Evolutionary conservation across 2,329 filamentous ascomycete species (phyloP), one percentile per base, ranked within the genome.

Genomic region (Sclerotinia borealis): DNA sequence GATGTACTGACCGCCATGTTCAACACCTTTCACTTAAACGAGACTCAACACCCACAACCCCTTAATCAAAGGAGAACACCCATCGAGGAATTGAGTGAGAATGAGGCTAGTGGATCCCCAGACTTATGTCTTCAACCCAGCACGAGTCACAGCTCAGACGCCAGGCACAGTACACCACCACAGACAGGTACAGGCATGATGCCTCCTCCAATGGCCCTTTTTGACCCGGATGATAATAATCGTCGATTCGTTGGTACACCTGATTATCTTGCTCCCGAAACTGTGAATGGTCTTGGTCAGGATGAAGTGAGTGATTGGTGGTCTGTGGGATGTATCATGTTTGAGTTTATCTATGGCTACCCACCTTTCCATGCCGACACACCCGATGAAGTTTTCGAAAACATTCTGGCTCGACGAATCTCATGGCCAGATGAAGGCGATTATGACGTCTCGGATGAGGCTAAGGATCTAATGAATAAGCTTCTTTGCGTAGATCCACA

Each of bases 301-400:
- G 95, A 99, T 72, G 93, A 98, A 76, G 95, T 93, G 69, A 98
- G 95, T 74, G 95, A 99, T 85, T 99, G 95, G 95, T 99, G 95
- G 95, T 98, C 95, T 27, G 83, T 99, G n/a, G 95, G 95, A 0
- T 99, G 96, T 75, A 98, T 99, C 70, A 80, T 98, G 76, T 99
- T 97, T 72, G 95, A 99, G 72, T 97, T 96, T 69, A 79, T 99
- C 2, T 98, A 91, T 72, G 95, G 95, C 1, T 89, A 91, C 64
- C 95, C 95, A 0, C 95, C 95, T 0, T 99, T 99, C 76, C 92
- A 98, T 75, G 95, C 92, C 1, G 81, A 83, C 25, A 92, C 93
- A 54, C 92, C 95, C 0, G 95, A 99, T 70, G 83, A 95, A 70
- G 95, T 99, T 1, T 99, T 99, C 73, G 91, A 97, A 71, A 99